Base-by-base conservation (phyloP, 179 eudicot genomes). In the Drosera spatulata region DNA sequence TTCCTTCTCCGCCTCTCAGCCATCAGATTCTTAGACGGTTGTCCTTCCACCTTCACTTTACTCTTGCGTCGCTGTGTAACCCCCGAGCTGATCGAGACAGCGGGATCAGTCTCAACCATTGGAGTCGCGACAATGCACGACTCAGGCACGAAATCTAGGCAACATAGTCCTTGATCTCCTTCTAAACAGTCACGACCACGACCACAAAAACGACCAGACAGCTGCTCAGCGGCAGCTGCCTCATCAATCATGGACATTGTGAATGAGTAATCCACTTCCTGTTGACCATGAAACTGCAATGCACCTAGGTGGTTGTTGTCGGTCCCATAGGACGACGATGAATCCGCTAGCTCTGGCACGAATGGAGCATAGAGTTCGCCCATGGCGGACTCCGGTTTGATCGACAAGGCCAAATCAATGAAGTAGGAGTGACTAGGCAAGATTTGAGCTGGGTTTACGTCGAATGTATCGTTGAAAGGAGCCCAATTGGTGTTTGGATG, bases 11-110 rank as follows among this genome's bases (percentile, higher is more conserved):
- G 67, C 13, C 97, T 77, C 70, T 91, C 97, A 1, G 97, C 97
- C 97, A 91, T 87, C 1, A 91, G 76, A 61, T 91, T 91, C 80
- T 91, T 91, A 1, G 97, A 85, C 1, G 96, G 97, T 68, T 79
- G 94, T 2, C 97, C 96, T 40, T 73, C 87, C 2, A 74, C 50
- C 79, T 73, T 80, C 50, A 44, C 69, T 39, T 73, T 79, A 41
- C 41, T 72, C 67, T 72, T 75, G n/a, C 56, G 71, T 51, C 67
- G 77, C 55, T 22, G 33, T 22, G 33, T 22, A 51, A 61, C 42
- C 39, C 75, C 61, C 60, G 66, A 46, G 7, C 9, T 45, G 40
- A 78, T 85, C 73, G 73, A 53, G 50, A 69, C 60, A 38, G 79
- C 75, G 9, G 40, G 37, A 2, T 79, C 66, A 22, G 51, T 58